Evolutionary conservation across 2,329 filamentous ascomycete genomes (phyloP).

Genomic region (Colletotrichum sp.): DNA sequence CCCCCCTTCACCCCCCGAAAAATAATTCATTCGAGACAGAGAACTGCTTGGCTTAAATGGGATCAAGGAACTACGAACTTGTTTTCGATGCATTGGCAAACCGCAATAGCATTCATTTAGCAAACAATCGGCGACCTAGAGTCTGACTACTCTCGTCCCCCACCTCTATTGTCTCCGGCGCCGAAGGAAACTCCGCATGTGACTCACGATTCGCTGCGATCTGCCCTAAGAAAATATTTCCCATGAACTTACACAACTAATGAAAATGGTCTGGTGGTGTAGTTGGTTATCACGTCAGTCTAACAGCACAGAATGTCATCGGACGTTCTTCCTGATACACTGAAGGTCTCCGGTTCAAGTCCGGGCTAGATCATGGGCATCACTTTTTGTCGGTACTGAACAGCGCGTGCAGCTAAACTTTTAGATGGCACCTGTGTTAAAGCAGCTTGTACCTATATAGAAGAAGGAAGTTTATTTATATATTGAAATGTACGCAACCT

Average conservation of each 20-base stretch:
- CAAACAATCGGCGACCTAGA: background rate
- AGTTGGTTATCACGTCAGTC: conserved; percentile 55
- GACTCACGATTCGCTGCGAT: background rate
- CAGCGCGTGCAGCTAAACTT: accelerated
- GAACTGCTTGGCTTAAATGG: background rate
- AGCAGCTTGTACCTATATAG: background rate
- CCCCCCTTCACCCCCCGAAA: too few relatives aligned
- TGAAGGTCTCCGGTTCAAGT: conserved; percentile 20
- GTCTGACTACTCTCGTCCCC: background rate
- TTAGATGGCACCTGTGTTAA: background rate
- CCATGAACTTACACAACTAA: background rate
- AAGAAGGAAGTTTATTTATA: background rate
- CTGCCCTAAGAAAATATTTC: background rate
- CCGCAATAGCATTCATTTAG: background rate
- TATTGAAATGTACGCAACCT: background rate
- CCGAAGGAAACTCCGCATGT: background rate
- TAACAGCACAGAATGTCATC: conserved; percentile 31
- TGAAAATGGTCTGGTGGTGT: conserved; percentile 26
- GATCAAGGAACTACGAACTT: background rate
- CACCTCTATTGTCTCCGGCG: background rate
- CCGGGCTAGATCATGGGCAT: background rate
- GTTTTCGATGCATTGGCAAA: accelerated
- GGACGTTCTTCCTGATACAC: background rate
- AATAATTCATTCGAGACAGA: background rate
- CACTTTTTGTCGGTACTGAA: background rate